Conservation (phyloP, 129 eudicot species). For the Rutidosis leptorrhynchoides region DNA sequence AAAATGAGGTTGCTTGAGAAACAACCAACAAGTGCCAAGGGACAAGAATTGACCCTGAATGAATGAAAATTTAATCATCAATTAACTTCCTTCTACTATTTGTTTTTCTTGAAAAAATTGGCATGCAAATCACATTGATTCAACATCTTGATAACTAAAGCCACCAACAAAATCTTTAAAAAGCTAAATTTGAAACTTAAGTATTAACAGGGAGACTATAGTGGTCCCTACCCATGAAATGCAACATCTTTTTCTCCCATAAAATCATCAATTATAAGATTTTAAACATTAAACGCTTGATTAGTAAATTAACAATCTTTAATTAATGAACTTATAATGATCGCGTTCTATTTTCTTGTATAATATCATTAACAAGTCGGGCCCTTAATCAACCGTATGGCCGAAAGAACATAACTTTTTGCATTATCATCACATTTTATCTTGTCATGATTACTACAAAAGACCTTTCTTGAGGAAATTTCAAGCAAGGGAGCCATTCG, state of each 20-base stretch:
- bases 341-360: constrained; percentile 20
- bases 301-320: constrained; percentile 11
- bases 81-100: neutral
- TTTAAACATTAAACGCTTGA: neutral
- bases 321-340: constrained; percentile 12
- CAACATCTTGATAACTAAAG: constrained; percentile 29
- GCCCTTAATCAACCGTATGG: constrained; percentile 21
- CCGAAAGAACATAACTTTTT: constrained; percentile 23
- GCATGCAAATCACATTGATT: constrained; percentile 18
- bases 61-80: neutral
- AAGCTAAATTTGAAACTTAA: constrained; percentile 19
- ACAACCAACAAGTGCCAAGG: constrained; percentile 25
- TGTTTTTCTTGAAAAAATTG: constrained; percentile 10
- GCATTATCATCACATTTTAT: constrained; percentile 32
- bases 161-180: constrained; percentile 27
- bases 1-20: constrained; percentile 31
- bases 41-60: constrained; percentile 23
- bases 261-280: constrained; percentile 9
- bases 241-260: constrained; percentile 12
- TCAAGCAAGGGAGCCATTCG: constrained; percentile 47
- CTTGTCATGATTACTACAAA: constrained; percentile 32
- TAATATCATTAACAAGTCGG: constrained; percentile 31
- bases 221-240: constrained; percentile 16
- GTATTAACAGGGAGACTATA: neutral
- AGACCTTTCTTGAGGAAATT: constrained; percentile 38